Evolutionary conservation across 192 early-diverging fungal genomes (phyloP), one percentile per base, ranked within the genome.

Genomic region (Mortierella alpina): DNA sequence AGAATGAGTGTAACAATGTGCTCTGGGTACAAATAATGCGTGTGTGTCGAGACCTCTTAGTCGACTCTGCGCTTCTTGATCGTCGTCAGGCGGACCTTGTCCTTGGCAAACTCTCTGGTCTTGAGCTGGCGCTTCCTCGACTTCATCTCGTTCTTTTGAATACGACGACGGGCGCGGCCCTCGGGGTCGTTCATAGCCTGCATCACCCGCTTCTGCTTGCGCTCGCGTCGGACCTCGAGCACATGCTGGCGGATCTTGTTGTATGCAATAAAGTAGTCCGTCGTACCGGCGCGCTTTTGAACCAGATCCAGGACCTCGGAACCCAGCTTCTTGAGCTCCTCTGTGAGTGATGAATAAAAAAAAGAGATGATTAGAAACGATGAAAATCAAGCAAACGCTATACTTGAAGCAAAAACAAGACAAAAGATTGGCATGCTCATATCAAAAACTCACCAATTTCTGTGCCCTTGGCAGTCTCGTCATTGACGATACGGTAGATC

Each of bases 401-500:
- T 23, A 42, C 7, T 7, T 18, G 20, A 8, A 17, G 10, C n/a
- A 47, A 11, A 7, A 45, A 41, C n/a, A 62, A 23, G 41, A 14
- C 14, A 59, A n/a, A 48, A 14, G 13, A 20, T 45, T 14, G 20
- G 18, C 17, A 17, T 50, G 17, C 10, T 50, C 31, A 31, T 3
- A 46, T 6, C 13, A 62, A 22, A 48, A 14, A 42, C 77, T 56
- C 91, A 93, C 92, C 92, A 66, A 86, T 86, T 23, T 88, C 87
- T 22, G 65, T 41, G 39, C 91, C 90, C 73, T 91, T 92, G 56
- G 82, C 76, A 0, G 91, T 90, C 49, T 92, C 89, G 73, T 94
- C 92, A 50, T 94, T 88, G 14, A 93, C 84, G 9, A 92, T 93
- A 65, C 93, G 92, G 75, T 94, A 98, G 10, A 97, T 86, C 18